Evolutionary conservation across 139 green algal genomes (phyloP), one percentile per base, ranked within the genome.

Genomic region (Pleodorina starrii): DNA sequence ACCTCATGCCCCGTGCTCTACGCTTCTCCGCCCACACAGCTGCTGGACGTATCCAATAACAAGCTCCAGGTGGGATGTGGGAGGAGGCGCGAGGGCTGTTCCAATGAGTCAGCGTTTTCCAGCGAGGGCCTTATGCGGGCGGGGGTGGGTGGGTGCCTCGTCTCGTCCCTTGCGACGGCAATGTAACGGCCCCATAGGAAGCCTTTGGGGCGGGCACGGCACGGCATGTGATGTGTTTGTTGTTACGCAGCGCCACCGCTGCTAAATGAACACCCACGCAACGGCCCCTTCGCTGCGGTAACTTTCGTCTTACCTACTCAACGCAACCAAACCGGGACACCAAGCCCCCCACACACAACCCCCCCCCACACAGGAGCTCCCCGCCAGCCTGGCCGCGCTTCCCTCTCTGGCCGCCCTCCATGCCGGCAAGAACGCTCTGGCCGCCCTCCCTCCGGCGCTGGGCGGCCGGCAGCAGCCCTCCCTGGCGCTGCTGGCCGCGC

Each of bases 391-490:
- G 38, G 63, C 54, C 19, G 48, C 73, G 27, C 89, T 94, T 2
- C 44, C 50, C 46, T 21, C 66, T 21, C 83, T 88, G 35, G 83
- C 83, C 1, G 60, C 68, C 17, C 68, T 88, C 14, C 66, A 80
- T 35, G 63, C 83, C 11, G 83, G 66, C 17, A 40, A 51, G 27
- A 88, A 88, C 83, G 38, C n/a, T 10, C 68, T 88, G 42, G 14
- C 46, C 23, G 72, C 23, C 16, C 86, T 94, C 27, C 91, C 91
- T 27, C 89, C 87, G 3, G 79, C 32, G 12, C 78, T 94, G 14
- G 91, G 91, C 1, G 84, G 48, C 29, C 48, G 43, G 27, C 91
- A 94, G 89, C 91, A 94, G 89, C 91, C 78, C 17, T 27, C 59
- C 50, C 79, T 92, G 35, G 84, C 91, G 36, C 51, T 75, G 9